Base-by-base conservation (phyloP, 106 monocot genomes). In the Acorus gramineus region DNA sequence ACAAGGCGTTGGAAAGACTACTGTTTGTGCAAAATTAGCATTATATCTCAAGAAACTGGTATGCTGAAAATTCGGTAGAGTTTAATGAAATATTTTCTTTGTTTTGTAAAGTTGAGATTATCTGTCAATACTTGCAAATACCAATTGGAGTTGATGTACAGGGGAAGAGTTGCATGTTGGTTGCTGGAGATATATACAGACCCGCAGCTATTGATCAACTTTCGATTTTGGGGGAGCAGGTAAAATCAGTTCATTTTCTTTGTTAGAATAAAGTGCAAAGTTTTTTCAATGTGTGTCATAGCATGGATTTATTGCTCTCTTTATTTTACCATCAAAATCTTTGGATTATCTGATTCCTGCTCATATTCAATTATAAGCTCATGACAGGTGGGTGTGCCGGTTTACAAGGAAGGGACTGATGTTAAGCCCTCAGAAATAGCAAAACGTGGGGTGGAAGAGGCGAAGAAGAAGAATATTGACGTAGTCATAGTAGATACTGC, bases 1-100 rank as follows among this genome's bases (percentile, higher is more conserved):
- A 11, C 95, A 95, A 81, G 95, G 95, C 72, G 95, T 95, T 77
- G 95, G 95, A 51, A 95, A 95, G 73, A 95, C 95, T 52, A 90
- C 95, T 46, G 90, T 95, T 75, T 87, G 87, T 70, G 87, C 84
- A 69, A 95, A 95, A 69, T 90, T 95, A 63, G 86, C 90, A 8
- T 85, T 86, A 61, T 95, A 95, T 71, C 68, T 95, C 47, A 95
- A 95, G 67, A 95, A 95, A 68, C 80, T 95, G 90, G 94, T 94
- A 60, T 46, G 56, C 28, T 80, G 59, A 44, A 50, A 3, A 11
- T 0, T 60, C 11, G 59, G 46, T 28, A 28, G 28, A 28, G 28
- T 28, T 28, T 28, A 28, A 28, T 28, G 28, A 28, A 28, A 0
- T 28, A 28, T 28, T 28, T 28, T 28, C 28, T 28, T 28, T 28